Evolutionary conservation across 1,284 basidiomycete genomes (phyloP).

Genomic region (Fistulina hepatica): DNA sequence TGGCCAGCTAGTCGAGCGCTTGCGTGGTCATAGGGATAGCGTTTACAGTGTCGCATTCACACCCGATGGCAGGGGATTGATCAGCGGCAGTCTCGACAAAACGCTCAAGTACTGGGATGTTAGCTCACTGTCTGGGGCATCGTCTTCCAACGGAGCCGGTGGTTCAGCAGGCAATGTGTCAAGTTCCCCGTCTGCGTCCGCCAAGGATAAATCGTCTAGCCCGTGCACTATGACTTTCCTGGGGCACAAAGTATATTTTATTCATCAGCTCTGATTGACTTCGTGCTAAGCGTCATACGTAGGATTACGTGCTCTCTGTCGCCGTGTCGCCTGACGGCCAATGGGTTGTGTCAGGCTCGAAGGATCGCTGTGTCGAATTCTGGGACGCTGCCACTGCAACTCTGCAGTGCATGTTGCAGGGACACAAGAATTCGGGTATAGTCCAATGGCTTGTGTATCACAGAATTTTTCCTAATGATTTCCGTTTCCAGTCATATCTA

Average conservation of each 20-base stretch:
- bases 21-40: slow-evolving; percentile 75
- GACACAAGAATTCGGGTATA: slow-evolving; percentile 69
- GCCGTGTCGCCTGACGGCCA: slow-evolving; percentile 64
- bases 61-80: slow-evolving; percentile 69
- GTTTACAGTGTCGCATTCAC: slow-evolving; percentile 86
- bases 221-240: slow-evolving; percentile 69
- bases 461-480: neutral
- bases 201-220: too few species aligned
- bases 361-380: slow-evolving; percentile 68
- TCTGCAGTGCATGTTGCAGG: slow-evolving; percentile 69
- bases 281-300: neutral
- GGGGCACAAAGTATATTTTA: slow-evolving; percentile 66
- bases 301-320: slow-evolving; percentile 58
- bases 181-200: too few species aligned
- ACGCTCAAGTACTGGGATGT: slow-evolving; percentile 87
- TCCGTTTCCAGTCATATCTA: slow-evolving; percentile 53
- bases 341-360: slow-evolving; percentile 75
- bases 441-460: neutral
- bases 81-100: slow-evolving; percentile 81
- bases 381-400: slow-evolving; percentile 52
- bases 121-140: slow-evolving; percentile 29
- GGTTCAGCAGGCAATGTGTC: too few species aligned
- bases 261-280: slow-evolving; percentile 6
- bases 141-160: too few species aligned
- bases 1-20: slow-evolving; percentile 61